Evolutionary conservation across 192 early-diverging fungal genomes (phyloP).

Genomic region (Diversispora eburnea): DNA sequence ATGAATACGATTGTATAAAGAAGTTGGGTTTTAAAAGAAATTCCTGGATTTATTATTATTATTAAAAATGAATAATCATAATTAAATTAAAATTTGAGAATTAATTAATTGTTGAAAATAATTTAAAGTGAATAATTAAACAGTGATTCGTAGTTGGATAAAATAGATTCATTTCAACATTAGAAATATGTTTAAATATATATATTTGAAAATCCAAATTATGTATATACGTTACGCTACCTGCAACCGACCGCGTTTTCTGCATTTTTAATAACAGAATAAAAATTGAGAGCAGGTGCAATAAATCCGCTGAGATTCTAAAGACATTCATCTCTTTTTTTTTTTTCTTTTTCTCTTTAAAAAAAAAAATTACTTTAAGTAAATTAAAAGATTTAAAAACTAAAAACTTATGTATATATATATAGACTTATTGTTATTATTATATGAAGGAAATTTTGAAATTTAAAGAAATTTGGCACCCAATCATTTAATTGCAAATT

Average conservation of each 20-base stretch:
- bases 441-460: too few species aligned
- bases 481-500: too few species aligned
- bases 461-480: too few species aligned
- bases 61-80: too few species aligned
- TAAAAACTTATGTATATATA: too few species aligned
- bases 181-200: background rate
- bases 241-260: conserved; percentile 83
- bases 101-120: too few species aligned
- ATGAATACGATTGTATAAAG: conserved; percentile 89
- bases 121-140: background rate
- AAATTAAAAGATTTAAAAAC: too few species aligned
- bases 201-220: background rate
- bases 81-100: background rate
- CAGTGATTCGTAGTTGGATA: too few species aligned
- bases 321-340: conserved; percentile 81
- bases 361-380: too few species aligned
- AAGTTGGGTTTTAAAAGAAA: conserved; percentile 96
- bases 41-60: conserved; percentile 52
- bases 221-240: conserved; percentile 36
- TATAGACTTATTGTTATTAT: too few species aligned
- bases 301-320: conserved; percentile 84
- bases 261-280: conserved; percentile 92
- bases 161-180: background rate
- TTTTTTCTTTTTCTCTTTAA: too few species aligned
- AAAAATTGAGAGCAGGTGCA: conserved; percentile 90